Evolutionary conservation across 2,329 filamentous ascomycete genomes (phyloP).

Genomic region (Fusarium nanum): DNA sequence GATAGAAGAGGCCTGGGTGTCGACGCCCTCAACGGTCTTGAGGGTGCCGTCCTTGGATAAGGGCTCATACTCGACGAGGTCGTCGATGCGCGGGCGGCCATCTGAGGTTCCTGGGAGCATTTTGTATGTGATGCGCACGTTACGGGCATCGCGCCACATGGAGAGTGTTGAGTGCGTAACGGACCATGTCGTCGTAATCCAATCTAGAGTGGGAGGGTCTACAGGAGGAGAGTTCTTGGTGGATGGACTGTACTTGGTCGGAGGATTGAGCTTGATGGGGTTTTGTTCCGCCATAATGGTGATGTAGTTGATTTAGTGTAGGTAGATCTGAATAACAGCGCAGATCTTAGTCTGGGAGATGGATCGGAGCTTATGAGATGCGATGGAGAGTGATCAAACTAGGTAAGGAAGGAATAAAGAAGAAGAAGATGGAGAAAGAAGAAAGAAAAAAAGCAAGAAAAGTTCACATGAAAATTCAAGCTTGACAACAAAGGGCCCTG

Average conservation of each 20-base stretch:
- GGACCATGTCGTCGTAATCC: constrained; percentile 75
- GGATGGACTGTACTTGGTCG: constrained; percentile 61
- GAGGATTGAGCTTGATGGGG: constrained; percentile 50
- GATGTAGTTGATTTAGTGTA: neutral
- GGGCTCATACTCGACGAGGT: constrained; percentile 77
- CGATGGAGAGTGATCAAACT: neutral
- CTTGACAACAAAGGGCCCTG: constrained; percentile 3
- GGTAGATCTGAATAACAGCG: neutral
- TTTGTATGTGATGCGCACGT: constrained; percentile 83
- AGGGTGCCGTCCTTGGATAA: constrained; percentile 60
- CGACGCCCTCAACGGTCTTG: constrained; percentile 73
- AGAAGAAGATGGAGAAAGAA: constrained; percentile 1
- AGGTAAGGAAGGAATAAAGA: neutral
- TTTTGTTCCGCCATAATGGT: constrained; percentile 34
- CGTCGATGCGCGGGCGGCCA: constrained; percentile 68
- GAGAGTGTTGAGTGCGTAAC: constrained; percentile 80
- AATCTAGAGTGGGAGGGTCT: constrained; percentile 63
- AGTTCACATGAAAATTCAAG: constrained; percentile 9
- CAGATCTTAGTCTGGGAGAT: neutral
- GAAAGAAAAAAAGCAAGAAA: neutral
- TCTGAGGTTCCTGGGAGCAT: constrained; percentile 58
- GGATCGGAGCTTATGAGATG: neutral
- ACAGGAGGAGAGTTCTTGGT: constrained; percentile 47
- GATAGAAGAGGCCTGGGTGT: constrained; percentile 58
- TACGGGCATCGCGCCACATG: constrained; percentile 85